Base-by-base conservation (phyloP, 352 stramenopile species). In the Phytophthora pisi region DNA sequence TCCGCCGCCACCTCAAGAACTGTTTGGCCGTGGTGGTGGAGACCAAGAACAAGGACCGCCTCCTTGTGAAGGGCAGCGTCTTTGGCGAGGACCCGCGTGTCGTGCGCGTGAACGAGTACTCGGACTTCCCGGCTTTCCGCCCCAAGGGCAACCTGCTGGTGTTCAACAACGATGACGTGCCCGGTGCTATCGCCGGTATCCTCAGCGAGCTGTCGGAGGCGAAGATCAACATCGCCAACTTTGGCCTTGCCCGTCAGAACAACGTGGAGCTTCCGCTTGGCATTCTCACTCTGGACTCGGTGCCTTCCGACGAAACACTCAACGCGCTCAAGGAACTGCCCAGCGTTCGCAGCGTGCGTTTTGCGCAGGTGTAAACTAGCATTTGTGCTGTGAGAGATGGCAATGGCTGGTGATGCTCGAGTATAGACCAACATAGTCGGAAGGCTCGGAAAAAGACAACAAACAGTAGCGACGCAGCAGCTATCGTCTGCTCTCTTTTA, bases 171-270 rank as follows among this genome's bases (percentile, higher is more conserved):
- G 70, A 93, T 52, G 87, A 95, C 70, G 80, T 81, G 26, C 87
- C 87, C 6, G 87, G 87, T 56, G 87, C 86, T 18, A 93, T 95
- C 67, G 84, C 82, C 4, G 80, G 79, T 11, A 88, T 95, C 23
- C 70, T 95, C 16, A 80, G 84, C 45, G 81, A 91, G 53, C 73
- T 95, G 34, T 72, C 79, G 38, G 63, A 82, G 38, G 77, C 84
- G 38, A 75, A 92, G 57, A 91, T 95, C 79, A 95, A 95, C 70
- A 92, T 95, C 55, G 87, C 87, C 51, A 91, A 91, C 76, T 89
- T 95, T 47, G 87, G 87, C 15, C 76, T 95, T n/a, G 84, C 84
- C 31, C 83, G 87, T 45, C 85, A 92, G 47, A 75, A 57, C 10
- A 86, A 84, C 59, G 51, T 86, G 49, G 61, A 82, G 28, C 70